phyloP scores from a whole-genome alignment of 2,329 filamentous ascomycete species.

The Chaetoscypha palmicola region DNA sequence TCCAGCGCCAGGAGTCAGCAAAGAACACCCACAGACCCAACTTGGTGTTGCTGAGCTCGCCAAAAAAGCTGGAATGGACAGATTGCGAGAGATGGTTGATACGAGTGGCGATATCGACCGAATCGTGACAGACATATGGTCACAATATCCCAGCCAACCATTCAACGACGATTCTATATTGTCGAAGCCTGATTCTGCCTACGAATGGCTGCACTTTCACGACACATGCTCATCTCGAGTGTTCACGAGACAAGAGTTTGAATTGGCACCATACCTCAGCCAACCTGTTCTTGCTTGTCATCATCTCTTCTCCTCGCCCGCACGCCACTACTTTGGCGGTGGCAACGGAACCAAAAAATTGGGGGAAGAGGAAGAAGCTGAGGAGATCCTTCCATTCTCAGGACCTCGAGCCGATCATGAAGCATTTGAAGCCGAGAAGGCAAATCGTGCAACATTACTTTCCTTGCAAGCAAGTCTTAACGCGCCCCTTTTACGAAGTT shows the following conservation, averaged over 20 bases:
- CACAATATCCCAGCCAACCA: slow-evolving; percentile 75
- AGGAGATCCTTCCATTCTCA: slow-evolving; percentile 63
- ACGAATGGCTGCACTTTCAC: slow-evolving; percentile 95
- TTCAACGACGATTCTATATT: slow-evolving; percentile 92
- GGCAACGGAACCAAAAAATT: slow-evolving; percentile 43
- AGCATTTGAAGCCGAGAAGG: slow-evolving; percentile 73
- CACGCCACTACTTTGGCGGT: slow-evolving; percentile 36
- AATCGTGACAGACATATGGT: slow-evolving; percentile 76
- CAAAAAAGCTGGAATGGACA: slow-evolving; percentile 66
- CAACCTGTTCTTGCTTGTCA: slow-evolving; percentile 87
- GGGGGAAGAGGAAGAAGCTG: slow-evolving; percentile 34
- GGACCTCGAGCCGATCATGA: slow-evolving; percentile 76
- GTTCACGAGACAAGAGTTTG: slow-evolving; percentile 85
- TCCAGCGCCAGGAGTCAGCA: slow-evolving; percentile 25
- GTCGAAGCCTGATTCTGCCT: slow-evolving; percentile 70
- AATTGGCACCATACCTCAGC: slow-evolving; percentile 78
- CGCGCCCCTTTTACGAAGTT: slow-evolving; percentile 65
- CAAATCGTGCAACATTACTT: slow-evolving; percentile 67
- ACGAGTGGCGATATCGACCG: slow-evolving; percentile 72
- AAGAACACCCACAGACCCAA: slow-evolving; percentile 42
- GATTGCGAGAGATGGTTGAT: slow-evolving; percentile 68
- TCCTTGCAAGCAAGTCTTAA: slow-evolving; percentile 68
- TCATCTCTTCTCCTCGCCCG: slow-evolving; percentile 73
- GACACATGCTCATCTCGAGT: slow-evolving; percentile 74
- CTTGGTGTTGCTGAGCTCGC: slow-evolving; percentile 66